Percentiles rank a stretch among this genome's conserved stretches.
Conservation (phyloP, 208 protist genomes). For the Trypanosoma conorhini region DNA sequence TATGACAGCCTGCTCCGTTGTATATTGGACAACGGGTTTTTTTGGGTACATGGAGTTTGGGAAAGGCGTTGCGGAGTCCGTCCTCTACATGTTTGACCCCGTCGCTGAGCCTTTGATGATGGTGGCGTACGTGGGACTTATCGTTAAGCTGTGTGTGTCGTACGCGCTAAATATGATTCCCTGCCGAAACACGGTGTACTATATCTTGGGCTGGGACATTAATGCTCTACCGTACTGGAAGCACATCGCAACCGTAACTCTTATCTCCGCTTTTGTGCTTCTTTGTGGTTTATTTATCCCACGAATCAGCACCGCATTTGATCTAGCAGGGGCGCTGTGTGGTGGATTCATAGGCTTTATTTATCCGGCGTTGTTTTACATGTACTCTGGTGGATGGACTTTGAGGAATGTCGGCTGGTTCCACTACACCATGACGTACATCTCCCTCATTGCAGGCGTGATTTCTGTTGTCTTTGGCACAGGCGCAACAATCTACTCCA, state of each 20-base stretch:
- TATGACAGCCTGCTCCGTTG: conserved; percentile 47
- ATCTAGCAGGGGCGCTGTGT: conserved; percentile 50
- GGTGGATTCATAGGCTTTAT: conserved; percentile 60
- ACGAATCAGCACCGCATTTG: conserved; percentile 44
- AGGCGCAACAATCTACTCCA: conserved; percentile 45
- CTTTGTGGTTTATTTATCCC: conserved; percentile 29
- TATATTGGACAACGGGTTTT: conserved; percentile 73
- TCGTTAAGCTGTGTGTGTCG: conserved; percentile 65
- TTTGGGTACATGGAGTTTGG: conserved; percentile 87
- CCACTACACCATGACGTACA: conserved; percentile 45
- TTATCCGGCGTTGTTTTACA: conserved; percentile 57
- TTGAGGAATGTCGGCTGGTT: conserved; percentile 34
- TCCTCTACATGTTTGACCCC: conserved; percentile 62
- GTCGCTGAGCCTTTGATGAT: conserved; percentile 58
- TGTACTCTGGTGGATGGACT: conserved; percentile 59
- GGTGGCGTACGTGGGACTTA: conserved; percentile 67
- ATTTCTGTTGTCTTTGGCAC: conserved; percentile 66
- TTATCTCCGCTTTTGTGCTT: conserved; percentile 37
- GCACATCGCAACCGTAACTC: conserved; percentile 43
- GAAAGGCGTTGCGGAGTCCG: conserved; percentile 34
- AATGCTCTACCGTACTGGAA: conserved; percentile 70
- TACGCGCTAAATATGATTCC: conserved; percentile 71
- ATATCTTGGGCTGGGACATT: conserved; percentile 48
- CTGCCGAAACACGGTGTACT: conserved; percentile 59
- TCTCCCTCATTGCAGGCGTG: conserved; percentile 47